These are phyloP conservation scores for Clohesyomyces aquaticus DNA, from an alignment of 495 filamentous ascomycete genomes.

Conservation along the genomic window DNA sequence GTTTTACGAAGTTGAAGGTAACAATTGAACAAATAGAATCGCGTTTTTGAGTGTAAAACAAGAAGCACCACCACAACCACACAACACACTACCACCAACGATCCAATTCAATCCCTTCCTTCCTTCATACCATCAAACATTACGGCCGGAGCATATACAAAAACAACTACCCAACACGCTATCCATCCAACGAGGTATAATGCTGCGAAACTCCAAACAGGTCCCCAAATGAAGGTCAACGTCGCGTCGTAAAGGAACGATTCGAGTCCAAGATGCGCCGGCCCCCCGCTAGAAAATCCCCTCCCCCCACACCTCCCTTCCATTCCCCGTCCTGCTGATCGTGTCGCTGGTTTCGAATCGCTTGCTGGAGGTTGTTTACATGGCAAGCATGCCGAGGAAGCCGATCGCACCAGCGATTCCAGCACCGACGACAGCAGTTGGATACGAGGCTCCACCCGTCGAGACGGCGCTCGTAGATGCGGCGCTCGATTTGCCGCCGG, in stretches of 20 bases:
- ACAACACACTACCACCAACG: neutral
- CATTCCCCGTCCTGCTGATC: too few species aligned
- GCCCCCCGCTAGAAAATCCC: conserved; percentile 1
- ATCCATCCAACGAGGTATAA: conserved; percentile 2
- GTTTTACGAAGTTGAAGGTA: neutral
- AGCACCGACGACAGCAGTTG: conserved; percentile 44
- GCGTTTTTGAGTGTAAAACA: neutral
- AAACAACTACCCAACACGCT: neutral
- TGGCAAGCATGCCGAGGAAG: conserved; percentile 47
- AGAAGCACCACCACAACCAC: neutral
- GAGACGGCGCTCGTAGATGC: conserved; percentile 32
- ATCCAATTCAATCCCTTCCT: neutral
- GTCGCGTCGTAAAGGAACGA: conserved; percentile 30
- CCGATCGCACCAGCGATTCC: conserved; percentile 48
- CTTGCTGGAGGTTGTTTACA: conserved; percentile 37
- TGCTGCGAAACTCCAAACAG: conserved; percentile 3
- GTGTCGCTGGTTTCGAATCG: neutral
- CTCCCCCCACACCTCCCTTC: neutral
- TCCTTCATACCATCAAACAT: conserved; percentile 10
- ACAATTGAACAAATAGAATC: neutral
- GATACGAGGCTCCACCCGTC: conserved; percentile 40
- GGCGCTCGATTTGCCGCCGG: conserved; percentile 18
- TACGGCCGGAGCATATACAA: conserved; percentile 3
- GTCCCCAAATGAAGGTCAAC: conserved; percentile 16
- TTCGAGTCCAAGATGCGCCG: conserved; percentile 28